These are phyloP conservation scores for Tympanopsis confertula DNA, from an alignment of 2,329 filamentous ascomycete species.

Conservation along the genomic window DNA sequence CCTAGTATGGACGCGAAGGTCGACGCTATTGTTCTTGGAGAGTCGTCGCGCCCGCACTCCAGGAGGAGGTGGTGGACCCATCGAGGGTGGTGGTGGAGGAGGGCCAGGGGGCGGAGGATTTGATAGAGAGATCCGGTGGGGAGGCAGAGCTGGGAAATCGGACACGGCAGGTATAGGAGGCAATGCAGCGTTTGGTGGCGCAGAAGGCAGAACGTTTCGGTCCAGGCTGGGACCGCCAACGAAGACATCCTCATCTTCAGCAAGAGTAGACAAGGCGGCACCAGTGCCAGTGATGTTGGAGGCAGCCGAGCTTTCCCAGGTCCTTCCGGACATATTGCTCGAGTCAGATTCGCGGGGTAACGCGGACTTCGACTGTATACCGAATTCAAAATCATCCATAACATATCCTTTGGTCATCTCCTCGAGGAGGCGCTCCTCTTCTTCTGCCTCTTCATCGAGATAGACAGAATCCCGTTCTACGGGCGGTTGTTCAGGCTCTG, in stretches of 20 bases:
- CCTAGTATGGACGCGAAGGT: no score
- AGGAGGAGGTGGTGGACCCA: no score
- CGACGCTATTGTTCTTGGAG: no score
- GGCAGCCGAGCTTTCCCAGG: slow-evolving; percentile 69
- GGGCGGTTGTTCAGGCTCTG: slow-evolving; percentile 44
- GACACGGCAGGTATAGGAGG: no score
- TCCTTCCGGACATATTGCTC: slow-evolving; percentile 64
- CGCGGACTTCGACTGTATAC: slow-evolving; percentile 52
- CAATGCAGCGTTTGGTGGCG: no score
- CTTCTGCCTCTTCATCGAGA: slow-evolving; percentile 48
- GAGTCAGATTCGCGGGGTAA: slow-evolving; percentile 72
- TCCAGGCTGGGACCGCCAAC: slow-evolving; percentile 7
- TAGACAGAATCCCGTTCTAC: slow-evolving; percentile 53
- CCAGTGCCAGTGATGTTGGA: slow-evolving; percentile 53
- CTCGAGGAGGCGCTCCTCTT: slow-evolving; percentile 61
- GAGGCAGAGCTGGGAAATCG: no score
- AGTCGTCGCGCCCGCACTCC: no score
- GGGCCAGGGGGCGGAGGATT: no score
- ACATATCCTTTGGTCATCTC: slow-evolving; percentile 78
- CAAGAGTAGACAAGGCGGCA: slow-evolving; percentile 60
- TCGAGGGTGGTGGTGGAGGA: no score
- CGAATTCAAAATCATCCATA: slow-evolving; percentile 73
- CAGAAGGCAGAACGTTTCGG: no score
- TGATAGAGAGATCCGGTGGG: no score
- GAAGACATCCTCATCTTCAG: slow-evolving; percentile 37